phyloP scores from a whole-genome alignment of 768 basidiomycete species.

The Xerocomellus dryophilus region DNA sequence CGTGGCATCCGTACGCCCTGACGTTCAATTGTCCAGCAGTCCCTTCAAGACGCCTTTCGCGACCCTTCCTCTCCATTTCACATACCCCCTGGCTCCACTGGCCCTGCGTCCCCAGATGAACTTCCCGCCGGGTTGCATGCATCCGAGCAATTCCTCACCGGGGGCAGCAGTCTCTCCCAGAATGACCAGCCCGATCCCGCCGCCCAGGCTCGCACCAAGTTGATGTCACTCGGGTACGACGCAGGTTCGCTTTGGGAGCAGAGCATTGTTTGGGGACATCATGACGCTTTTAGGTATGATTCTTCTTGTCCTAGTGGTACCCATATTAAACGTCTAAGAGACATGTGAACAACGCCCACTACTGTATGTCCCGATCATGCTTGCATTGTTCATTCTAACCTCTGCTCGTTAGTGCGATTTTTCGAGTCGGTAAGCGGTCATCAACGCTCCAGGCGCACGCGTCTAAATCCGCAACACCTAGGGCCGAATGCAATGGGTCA shows the following conservation, averaged over 20 bases:
- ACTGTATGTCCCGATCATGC: slow-evolving; percentile 42
- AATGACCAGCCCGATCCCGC: slow-evolving; percentile 7
- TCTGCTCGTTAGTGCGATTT: slow-evolving; percentile 50
- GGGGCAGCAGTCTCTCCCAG: not conserved
- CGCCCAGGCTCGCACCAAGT: slow-evolving; percentile 41
- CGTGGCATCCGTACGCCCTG: not conserved
- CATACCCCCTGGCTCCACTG: slow-evolving; percentile 54
- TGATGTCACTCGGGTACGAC: slow-evolving; percentile 54
- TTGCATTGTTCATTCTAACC: not conserved
- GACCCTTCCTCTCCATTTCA: slow-evolving; percentile 67
- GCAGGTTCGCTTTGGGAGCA: slow-evolving; percentile 74
- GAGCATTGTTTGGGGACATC: slow-evolving; percentile 74
- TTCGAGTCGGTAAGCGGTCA: slow-evolving; percentile 57
- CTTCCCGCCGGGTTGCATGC: slow-evolving; percentile 10
- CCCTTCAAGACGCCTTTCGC: slow-evolving; percentile 58
- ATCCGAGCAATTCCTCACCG: not conserved
- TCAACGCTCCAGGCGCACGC: not conserved
- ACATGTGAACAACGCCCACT: slow-evolving; percentile 77
- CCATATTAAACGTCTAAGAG: slow-evolving; percentile 33
- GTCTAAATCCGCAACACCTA: slow-evolving; percentile 21
- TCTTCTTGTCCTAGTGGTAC: not conserved
- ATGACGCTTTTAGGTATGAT: slow-evolving; percentile 68
- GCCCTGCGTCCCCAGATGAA: slow-evolving; percentile 59
- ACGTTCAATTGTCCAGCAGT: slow-evolving; percentile 35
- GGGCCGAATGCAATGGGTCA: slow-evolving; percentile 71